phyloP scores from a whole-genome alignment of 192 early-diverging fungal species.

The Dimargaris verticillata region DNA sequence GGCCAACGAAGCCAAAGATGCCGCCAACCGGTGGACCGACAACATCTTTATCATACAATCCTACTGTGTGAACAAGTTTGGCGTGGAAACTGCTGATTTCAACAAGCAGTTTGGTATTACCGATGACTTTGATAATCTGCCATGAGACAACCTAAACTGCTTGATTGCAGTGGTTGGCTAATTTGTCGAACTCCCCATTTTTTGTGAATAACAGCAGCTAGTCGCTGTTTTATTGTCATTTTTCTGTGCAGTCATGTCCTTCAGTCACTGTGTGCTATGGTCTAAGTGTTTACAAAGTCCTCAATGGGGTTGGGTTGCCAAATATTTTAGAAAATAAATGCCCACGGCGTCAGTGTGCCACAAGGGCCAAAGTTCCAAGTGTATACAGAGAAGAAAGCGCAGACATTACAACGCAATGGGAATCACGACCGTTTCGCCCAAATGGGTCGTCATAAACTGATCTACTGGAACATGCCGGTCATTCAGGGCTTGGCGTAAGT shows the following conservation, averaged over 20 bases:
- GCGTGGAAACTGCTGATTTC: slow-evolving; percentile 44
- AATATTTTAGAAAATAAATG: neutral
- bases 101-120: slow-evolving; percentile 45
- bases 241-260: too few relatives aligned
- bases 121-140: slow-evolving; percentile 54
- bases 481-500: slow-evolving; percentile 15
- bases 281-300: neutral
- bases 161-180: neutral
- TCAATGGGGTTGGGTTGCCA: too few relatives aligned
- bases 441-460: neutral
- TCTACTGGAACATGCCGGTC: slow-evolving; percentile 10
- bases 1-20: slow-evolving; percentile 38
- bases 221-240: too few relatives aligned
- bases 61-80: slow-evolving; percentile 53
- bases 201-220: too few relatives aligned
- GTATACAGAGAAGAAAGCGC: too few relatives aligned
- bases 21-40: slow-evolving; percentile 75
- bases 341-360: too few relatives aligned
- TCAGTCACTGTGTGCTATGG: neutral
- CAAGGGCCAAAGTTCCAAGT: too few relatives aligned
- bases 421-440: neutral
- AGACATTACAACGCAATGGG: neutral
- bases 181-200: neutral
- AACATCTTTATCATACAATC: slow-evolving; percentile 73
- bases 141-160: slow-evolving; percentile 12